Percentiles rank a stretch among this genome's conserved stretches.
phyloP scores from a whole-genome alignment of 169 alveolate genomes.

The Plasmodium chabaudi region DNA sequence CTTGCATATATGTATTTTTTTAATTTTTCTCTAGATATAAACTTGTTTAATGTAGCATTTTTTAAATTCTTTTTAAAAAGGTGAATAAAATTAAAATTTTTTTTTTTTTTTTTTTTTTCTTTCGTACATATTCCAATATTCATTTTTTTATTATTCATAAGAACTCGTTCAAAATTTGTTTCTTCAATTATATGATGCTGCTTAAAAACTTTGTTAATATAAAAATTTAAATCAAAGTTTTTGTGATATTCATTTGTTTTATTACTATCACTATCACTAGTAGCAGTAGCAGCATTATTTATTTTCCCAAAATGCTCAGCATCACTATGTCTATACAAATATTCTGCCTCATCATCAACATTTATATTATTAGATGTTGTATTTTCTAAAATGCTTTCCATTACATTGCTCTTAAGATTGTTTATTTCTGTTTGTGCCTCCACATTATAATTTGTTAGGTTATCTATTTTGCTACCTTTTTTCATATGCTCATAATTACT shows the following conservation, averaged over 20 bases:
- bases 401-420: neutral
- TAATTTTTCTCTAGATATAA: neutral
- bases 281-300: neutral
- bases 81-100: neutral
- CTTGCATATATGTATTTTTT: neutral
- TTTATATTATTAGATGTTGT: neutral
- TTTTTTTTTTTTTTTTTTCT: constrained; percentile 4
- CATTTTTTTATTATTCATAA: constrained; percentile 24
- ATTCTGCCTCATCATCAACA: neutral
- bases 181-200: constrained; percentile 15
- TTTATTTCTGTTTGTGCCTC: neutral
- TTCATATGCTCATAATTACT: neutral
- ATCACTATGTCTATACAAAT: neutral
- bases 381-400: neutral
- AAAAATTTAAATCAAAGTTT: neutral
- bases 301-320: neutral
- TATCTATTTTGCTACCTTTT: neutral
- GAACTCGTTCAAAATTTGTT: constrained; percentile 27
- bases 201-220: constrained; percentile 14
- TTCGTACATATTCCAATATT: constrained; percentile 60
- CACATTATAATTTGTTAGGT: neutral
- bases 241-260: neutral
- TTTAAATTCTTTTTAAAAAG: neutral
- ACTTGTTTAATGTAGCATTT: neutral
- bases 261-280: neutral